Evolutionary conservation across 2,329 filamentous ascomycete genomes (phyloP), one percentile per base, ranked within the genome.

Genomic region (Cordyceps javanica): DNA sequence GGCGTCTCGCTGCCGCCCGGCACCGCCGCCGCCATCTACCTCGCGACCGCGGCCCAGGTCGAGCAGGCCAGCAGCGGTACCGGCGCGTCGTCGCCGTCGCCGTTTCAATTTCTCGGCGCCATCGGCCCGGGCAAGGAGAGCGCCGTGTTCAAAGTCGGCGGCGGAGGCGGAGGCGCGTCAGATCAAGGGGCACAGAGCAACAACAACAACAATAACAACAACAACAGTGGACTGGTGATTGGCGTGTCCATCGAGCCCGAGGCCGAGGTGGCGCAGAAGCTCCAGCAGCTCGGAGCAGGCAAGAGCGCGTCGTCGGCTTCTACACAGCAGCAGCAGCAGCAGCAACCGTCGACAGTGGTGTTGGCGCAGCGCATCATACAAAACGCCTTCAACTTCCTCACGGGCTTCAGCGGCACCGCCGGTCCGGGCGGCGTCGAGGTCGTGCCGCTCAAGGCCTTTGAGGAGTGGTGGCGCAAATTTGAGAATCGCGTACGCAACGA

Each of bases 381-480:
- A 66, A 96, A 97, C 72, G 94, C 93, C 14, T 99, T 97, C 73
- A 97, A 99, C 73, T 97, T 96, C 70, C 77, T 99, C 58, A 86
- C 93, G 3, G 89, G 91, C 66, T 97, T 96, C 77, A 90, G 88
- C 60, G 83, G 85, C 38, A 80, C 81, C 58, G 77, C 78, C 2
- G 79, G 79, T 2, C 75, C 76, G 26, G 80, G 77, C 2, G 88
- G 88, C 0, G 82, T 88, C 46, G 93, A 97, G 70, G 88, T 95
- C 13, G 90, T 99, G 25, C 92, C 94, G n/a, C 74, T 99, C 62
- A 94, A 90, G 74, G 90, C 89, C 5, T 99, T 99, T 70, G 88
- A 95, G 74, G 91, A 96, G 59, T 99, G 95, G 94, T 99, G 95
- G 94, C 82, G 80, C 60, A 97, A 97, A 73, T 99, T 99, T 74